Evolutionary conservation across 805 yeast genomes (phyloP).

Genomic region (Candida insectorum): DNA sequence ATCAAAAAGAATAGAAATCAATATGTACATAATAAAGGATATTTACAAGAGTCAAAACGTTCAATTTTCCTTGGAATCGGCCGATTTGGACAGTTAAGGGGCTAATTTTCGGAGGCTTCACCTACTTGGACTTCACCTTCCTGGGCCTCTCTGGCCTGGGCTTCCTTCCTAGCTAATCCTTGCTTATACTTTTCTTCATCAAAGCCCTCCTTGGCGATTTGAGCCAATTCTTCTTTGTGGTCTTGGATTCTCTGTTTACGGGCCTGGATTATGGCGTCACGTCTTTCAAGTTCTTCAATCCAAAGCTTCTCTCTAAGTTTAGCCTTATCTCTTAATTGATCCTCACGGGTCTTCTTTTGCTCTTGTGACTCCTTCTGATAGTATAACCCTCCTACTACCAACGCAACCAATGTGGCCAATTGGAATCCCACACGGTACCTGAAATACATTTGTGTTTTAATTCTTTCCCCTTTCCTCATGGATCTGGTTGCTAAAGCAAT

Average conservation of each 20-base stretch:
- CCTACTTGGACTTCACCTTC: too few species aligned
- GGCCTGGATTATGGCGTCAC: conserved; percentile 69
- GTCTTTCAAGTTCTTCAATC: conserved; percentile 87
- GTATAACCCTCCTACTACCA: conserved; percentile 73
- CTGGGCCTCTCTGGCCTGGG: too few species aligned
- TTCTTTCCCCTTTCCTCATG: conserved; percentile 65
- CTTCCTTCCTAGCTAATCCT: conserved; percentile 7
- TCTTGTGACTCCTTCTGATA: conserved; percentile 52
- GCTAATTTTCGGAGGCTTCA: too few species aligned
- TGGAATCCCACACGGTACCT: conserved; percentile 88
- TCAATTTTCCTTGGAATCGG: too few species aligned
- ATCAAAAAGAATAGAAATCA: too few species aligned
- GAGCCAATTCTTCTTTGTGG: conserved; percentile 45
- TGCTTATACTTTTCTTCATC: conserved; percentile 18
- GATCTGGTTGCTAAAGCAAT: conserved; percentile 76
- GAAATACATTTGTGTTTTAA: conserved; percentile 80
- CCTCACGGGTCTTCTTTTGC: conserved; percentile 56
- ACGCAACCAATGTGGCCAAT: conserved; percentile 76
- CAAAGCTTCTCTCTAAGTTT: conserved; percentile 79
- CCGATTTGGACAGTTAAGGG: too few species aligned
- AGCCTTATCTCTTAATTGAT: conserved; percentile 70
- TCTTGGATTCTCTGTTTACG: conserved; percentile 66
- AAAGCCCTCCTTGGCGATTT: conserved; percentile 34
- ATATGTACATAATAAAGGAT: too few species aligned
- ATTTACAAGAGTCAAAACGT: too few species aligned